A percentile compares a stretch with the other conserved stretches of the same genome.
Evolutionary conservation across 805 yeast species (phyloP).

Genomic region (Ogataea allantospora): DNA sequence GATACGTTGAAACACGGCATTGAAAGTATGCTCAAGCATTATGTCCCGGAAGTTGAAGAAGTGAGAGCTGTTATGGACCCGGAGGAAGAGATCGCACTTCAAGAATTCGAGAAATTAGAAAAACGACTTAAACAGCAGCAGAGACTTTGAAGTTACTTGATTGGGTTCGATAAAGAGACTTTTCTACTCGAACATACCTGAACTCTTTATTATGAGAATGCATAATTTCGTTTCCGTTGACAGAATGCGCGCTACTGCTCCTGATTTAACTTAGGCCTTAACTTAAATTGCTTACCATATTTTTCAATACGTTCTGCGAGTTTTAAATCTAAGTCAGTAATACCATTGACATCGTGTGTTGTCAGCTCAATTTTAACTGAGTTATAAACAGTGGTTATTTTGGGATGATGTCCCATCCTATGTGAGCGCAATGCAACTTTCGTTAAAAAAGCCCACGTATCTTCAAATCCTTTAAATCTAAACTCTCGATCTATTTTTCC

Average conservation of each 20-base stretch:
- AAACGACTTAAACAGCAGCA: constrained; percentile 42
- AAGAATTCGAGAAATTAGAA: constrained; percentile 85
- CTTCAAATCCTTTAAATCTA: constrained; percentile 50
- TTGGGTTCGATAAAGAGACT: no score
- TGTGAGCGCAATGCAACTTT: constrained; percentile 58
- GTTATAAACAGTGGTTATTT: constrained; percentile 61
- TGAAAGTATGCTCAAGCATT: constrained; percentile 68
- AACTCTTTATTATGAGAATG: no score
- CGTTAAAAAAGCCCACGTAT: constrained; percentile 66
- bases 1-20: constrained; percentile 68
- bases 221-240: neutral
- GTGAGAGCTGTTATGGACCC: constrained; percentile 44
- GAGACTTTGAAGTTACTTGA: neutral
- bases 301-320: constrained; percentile 50
- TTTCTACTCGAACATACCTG: no score
- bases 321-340: constrained; percentile 56
- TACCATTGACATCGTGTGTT: constrained; percentile 61
- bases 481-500: constrained; percentile 17
- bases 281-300: constrained; percentile 30
- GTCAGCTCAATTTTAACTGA: constrained; percentile 51
- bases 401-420: constrained; percentile 67
- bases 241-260: neutral
- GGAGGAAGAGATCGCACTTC: constrained; percentile 58
- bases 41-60: constrained; percentile 62
- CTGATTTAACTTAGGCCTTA: constrained; percentile 1